These are phyloP conservation scores for Chenopodium quinoa DNA, from an alignment of 148 eudicot species.

Conservation along the genomic window DNA sequence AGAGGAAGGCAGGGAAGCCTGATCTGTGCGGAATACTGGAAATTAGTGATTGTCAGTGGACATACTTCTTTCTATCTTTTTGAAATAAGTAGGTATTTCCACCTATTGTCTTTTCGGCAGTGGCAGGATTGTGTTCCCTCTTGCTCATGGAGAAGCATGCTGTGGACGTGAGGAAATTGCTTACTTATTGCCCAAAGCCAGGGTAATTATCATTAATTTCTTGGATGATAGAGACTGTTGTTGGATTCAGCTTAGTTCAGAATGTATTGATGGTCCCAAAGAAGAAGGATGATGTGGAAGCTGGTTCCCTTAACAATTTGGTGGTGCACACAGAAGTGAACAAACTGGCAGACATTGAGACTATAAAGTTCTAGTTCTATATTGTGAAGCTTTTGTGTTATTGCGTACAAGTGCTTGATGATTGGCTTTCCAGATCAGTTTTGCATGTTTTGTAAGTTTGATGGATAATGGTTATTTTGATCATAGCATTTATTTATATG, in stretches of 20 bases:
- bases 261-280: not conserved
- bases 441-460: slow-evolving; percentile 7
- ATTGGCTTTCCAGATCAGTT: not conserved
- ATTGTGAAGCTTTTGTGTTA: not conserved
- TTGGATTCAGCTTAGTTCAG: not conserved
- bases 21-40: not conserved
- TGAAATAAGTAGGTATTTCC: not conserved
- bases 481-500: not conserved
- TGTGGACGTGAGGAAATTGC: not conserved
- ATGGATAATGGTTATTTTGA: not conserved
- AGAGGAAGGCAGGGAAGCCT: not conserved
- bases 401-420: not conserved
- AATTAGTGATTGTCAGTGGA: not conserved
- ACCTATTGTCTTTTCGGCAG: not conserved
- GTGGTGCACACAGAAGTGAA: slow-evolving; percentile 8
- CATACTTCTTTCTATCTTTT: not conserved
- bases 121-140: not conserved
- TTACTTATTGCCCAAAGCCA: not conserved
- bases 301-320: not conserved
- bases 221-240: not conserved
- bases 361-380: not conserved
- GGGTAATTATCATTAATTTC: not conserved
- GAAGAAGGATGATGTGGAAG: not conserved
- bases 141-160: not conserved
- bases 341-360: not conserved